Evolutionary conservation across 345 rosid genomes (phyloP), one percentile per base, ranked within the genome.

Genomic region (Eucalyptus polyanthemos): DNA sequence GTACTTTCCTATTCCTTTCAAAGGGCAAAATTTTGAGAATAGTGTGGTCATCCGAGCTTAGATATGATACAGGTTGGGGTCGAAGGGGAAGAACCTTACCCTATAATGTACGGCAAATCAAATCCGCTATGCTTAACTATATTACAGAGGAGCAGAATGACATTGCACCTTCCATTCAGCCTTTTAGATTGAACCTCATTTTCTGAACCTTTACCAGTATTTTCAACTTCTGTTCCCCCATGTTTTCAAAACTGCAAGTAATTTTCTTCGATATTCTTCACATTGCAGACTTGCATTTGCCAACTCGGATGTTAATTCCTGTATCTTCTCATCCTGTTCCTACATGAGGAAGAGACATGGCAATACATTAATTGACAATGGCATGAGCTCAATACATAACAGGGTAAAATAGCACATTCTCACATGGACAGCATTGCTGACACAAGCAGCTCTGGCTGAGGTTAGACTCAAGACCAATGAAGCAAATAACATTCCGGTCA

Each of bases 201-300:
- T 89, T 92, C 83, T 92, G 93, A 89, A 93, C 95, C 91, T 92
- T 91, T 37, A 91, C 93, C 42, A 93, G 90, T 88, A 94, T 54
- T 89, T 92, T 93, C 87, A 92, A 92, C 89, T 93, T 94, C 87
- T 94, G 95, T 88, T 94, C 94, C 90, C 93, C 95, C 44, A 92
- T 80, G 42, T 93, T 95, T 90, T 94, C 88, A 93, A 80, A 65
- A 94, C 91, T 37, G 91, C 89, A 11, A 93, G 92, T 67, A 94
- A 89, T 87, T 92, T 93, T 86, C 92, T 91, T 69, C 92, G 90
- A 90, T 93, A 94, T 31, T 90, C 94, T 86, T 92, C 94, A 86
- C 95, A 93, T 89, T 90, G 91, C 80, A 90, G 90, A 87, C 90
- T 94, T 89, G 94, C 92, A 86, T 53, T 89, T 87, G 91, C 93